Percentiles rank a stretch among this genome's conserved stretches.
Conservation (phyloP, 345 rosid genomes). For the Eucalyptus sp. region DNA sequence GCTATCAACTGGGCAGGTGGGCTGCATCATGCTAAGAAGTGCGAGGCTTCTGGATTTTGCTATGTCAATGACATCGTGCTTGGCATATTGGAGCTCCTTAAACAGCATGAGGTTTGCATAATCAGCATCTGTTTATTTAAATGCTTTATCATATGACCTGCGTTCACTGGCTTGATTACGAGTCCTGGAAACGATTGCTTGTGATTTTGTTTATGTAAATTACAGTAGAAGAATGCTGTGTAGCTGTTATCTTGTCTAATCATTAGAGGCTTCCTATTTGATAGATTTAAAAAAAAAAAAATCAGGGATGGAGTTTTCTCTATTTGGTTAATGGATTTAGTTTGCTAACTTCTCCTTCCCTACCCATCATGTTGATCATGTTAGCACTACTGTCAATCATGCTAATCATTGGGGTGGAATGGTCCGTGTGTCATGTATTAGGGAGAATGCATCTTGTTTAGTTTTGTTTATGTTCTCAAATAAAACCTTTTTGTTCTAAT, state of each 20-base stretch:
- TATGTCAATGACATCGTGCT: constrained; percentile 62
- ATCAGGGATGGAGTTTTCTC: neutral
- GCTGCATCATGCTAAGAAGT: constrained; percentile 60
- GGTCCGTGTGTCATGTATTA: neutral
- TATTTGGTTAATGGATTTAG: neutral
- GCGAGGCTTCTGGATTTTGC: constrained; percentile 63
- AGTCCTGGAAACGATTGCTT: neutral
- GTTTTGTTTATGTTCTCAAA: neutral
- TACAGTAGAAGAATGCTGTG: neutral
- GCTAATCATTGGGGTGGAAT: neutral
- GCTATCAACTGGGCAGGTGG: constrained; percentile 67
- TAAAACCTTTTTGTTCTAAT: neutral
- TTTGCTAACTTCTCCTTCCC: neutral
- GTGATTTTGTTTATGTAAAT: neutral
- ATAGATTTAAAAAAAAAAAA: neutral
- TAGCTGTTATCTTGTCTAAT: neutral
- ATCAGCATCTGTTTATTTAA: neutral
- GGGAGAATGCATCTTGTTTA: neutral
- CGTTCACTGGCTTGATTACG: neutral
- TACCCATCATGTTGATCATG: neutral
- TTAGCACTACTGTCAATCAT: neutral
- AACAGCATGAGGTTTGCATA: constrained; percentile 34
- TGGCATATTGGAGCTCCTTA: constrained; percentile 57
- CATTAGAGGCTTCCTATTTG: neutral
- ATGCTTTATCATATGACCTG: neutral